Evolutionary conservation across 2,329 filamentous ascomycete species (phyloP), one percentile per base, ranked within the genome.

Genomic region (Diaporthe caulivora): DNA sequence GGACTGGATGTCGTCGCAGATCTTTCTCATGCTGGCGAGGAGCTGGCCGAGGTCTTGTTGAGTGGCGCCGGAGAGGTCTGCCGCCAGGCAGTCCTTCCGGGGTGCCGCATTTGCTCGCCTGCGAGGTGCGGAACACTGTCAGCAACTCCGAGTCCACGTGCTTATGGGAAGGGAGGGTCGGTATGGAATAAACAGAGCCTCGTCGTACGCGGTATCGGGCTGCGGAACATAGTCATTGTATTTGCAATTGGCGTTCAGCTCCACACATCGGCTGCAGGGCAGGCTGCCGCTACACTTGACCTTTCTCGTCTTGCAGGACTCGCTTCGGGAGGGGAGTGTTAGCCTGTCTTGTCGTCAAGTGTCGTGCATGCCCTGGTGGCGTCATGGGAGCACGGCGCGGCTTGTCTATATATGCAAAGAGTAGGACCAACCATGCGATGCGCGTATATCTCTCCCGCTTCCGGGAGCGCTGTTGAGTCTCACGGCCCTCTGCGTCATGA

Each of bases 221-320:
- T 62, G 58, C 9, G 58, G 58, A 8, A 62, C 58, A 47, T 62
- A 62, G 40, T 62, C 58, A 26, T 62, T 62, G 24, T 62, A 62
- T 62, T 47, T 62, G 58, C 58, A 62, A 31, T 62, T 62, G 58
- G 58, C 58, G 58, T 62, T 62, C 24, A 62, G 58, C 58, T 62
- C 58, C 40, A 62, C 58, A 31, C 58, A 62, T 31, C 58, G 58
- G 40, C 58, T 62, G 37, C 58, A 62, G 40, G 58, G 58, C 58
- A 62, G 58, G 58, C 58, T 62, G 24, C 58, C 58, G 40, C 58
- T 62, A 40, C 58, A 62, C 40, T 62, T 62, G 58, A 62, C 58
- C 58, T 62, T 62, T 26, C 58, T 62, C 58, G 58, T 62, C 40
- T 62, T 62, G 58, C 58, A 62, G 40, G 58, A 62, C 42, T 62